These are phyloP conservation scores for Taphrina pruni DNA, from an alignment of 1,139 yeast genomes.

Conservation along the genomic window DNA sequence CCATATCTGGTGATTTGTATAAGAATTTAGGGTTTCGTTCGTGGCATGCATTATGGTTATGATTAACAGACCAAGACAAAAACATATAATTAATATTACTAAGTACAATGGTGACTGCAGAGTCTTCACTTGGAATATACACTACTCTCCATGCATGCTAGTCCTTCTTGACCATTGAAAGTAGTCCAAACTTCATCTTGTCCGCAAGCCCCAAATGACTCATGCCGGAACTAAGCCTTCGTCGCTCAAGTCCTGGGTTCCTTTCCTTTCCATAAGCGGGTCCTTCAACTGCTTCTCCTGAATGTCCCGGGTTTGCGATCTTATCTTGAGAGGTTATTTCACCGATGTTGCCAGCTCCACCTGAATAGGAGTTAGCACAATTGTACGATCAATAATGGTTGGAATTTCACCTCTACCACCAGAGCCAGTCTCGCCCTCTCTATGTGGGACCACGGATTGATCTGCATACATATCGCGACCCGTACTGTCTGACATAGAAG, in stretches of 20 bases:
- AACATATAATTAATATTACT: background rate
- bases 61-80: no score
- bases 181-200: constrained; percentile 24
- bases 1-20: no score
- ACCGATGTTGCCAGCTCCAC: constrained; percentile 30
- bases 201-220: constrained; percentile 24
- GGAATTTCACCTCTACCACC: constrained; percentile 24
- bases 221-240: constrained; percentile 20
- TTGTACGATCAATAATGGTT: background rate
- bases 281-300: background rate
- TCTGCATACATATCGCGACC: constrained; percentile 14
- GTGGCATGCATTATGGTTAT: no score
- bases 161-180: constrained; percentile 27
- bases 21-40: no score
- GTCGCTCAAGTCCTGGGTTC: constrained; percentile 15
- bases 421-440: constrained; percentile 13
- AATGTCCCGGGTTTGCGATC: constrained; percentile 3
- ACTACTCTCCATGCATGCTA: background rate
- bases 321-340: constrained; percentile 19
- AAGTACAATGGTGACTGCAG: background rate
- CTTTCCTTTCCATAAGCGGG: constrained; percentile 14
- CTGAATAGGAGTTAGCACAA: background rate
- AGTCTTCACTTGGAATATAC: background rate
- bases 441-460: constrained; percentile 5
- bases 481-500: background rate